Percentiles rank a stretch among this genome's conserved stretches.
phyloP scores from a whole-genome alignment of 768 basidiomycete genomes.

The Rhizopogon vinicolor region DNA sequence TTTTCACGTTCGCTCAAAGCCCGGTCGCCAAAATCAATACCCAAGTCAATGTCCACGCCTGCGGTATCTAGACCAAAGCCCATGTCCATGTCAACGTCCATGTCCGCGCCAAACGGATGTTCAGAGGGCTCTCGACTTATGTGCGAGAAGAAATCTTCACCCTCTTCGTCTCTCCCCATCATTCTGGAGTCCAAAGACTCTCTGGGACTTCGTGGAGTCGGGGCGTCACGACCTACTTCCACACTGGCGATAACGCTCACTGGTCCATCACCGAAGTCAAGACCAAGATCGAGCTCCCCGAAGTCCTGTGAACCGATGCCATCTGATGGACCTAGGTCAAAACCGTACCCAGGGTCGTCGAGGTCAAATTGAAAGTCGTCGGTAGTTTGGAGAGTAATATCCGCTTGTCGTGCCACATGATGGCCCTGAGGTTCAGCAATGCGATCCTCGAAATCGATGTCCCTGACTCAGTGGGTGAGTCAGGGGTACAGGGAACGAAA shows the following conservation, averaged over 20 bases:
- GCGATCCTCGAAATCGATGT: constrained; percentile 71
- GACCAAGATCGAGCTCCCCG: constrained; percentile 64
- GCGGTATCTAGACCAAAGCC: constrained; percentile 46
- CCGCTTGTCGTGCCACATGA: constrained; percentile 79
- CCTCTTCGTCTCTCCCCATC: constrained; percentile 41
- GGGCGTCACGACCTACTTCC: constrained; percentile 75
- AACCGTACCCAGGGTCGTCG: constrained; percentile 55
- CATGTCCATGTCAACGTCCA: constrained; percentile 48
- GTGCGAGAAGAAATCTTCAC: constrained; percentile 63
- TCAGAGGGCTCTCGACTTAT: constrained; percentile 63
- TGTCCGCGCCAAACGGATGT: constrained; percentile 56
- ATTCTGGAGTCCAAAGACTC: constrained; percentile 64
- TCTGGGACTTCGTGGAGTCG: constrained; percentile 34
- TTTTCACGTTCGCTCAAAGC: constrained; percentile 41
- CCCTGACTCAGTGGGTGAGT: constrained; percentile 43
- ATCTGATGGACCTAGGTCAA: constrained; percentile 73
- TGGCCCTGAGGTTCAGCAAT: constrained; percentile 61
- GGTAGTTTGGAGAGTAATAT: constrained; percentile 80
- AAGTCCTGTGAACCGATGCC: constrained; percentile 88
- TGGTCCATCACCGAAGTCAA: constrained; percentile 69
- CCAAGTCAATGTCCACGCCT: constrained; percentile 59
- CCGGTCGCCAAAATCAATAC: constrained; percentile 65
- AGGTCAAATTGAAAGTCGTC: constrained; percentile 70
- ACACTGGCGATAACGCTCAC: constrained; percentile 44
- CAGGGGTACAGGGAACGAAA: not conserved